Conservation (phyloP, 805 yeast genomes). For the Candida xiaguanensis region DNA sequence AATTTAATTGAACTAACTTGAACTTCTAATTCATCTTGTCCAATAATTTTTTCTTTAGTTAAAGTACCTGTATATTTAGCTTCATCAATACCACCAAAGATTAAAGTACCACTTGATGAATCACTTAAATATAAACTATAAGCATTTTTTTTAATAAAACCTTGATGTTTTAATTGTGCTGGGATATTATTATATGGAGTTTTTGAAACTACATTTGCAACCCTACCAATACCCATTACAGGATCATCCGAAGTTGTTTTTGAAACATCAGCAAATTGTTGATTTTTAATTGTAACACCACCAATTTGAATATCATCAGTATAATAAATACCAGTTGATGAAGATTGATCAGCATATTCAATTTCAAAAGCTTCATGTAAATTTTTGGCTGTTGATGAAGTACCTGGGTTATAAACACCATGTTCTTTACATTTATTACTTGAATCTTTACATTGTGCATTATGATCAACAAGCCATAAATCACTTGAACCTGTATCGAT, state of each 20-base stretch:
- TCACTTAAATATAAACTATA: constrained; percentile 36
- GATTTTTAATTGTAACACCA: constrained; percentile 10
- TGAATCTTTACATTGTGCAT: constrained; percentile 18
- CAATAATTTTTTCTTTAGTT: constrained; percentile 3
- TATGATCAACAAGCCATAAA: constrained; percentile 23
- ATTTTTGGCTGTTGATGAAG: constrained; percentile 8
- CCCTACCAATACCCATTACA: constrained; percentile 70
- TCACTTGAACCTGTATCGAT: constrained; percentile 27
- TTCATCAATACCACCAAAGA: constrained; percentile 33
- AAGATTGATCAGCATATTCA: constrained; percentile 12
- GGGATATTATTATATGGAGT: constrained; percentile 33
- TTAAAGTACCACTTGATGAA: constrained; percentile 20
- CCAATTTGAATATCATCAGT: constrained; percentile 16
- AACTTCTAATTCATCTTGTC: constrained; percentile 29
- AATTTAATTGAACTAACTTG: constrained; percentile 40
- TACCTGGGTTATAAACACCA: constrained; percentile 14
- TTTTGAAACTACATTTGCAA: constrained; percentile 57
- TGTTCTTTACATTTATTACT: constrained; percentile 5
- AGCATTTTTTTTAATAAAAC: constrained; percentile 30
- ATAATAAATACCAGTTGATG: constrained; percentile 14
- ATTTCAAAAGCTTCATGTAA: constrained; percentile 8
- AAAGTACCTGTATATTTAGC: constrained; percentile 24
- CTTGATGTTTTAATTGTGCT: constrained; percentile 25
- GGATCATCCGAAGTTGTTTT: constrained; percentile 59
- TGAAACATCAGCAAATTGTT: constrained; percentile 14